Evolutionary conservation across 2,329 filamentous ascomycete species (phyloP), one percentile per base, ranked within the genome.

Genomic region (Ceratocystis cubensis): DNA sequence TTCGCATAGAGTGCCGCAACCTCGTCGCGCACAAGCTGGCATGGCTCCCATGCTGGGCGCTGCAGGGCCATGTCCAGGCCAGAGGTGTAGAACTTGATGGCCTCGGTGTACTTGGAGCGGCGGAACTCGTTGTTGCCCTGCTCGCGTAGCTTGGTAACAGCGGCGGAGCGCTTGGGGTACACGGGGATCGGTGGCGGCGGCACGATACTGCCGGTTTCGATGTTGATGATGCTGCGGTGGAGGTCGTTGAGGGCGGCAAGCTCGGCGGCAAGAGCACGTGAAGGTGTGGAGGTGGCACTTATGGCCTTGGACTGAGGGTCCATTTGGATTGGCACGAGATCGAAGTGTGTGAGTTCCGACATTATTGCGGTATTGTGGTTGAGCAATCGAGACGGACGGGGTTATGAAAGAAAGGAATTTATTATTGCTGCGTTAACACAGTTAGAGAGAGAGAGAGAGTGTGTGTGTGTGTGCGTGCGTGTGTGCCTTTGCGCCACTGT

Each of bases 111-210:
- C 71, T 85, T 82, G 71, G 82, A 82, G 76, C 93, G 92, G 76
- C 90, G 88, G 80, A 89, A 93, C 71, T 89, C 85, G 67, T 79
- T 79, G 79, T 96, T 96, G 72, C 91, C 93, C 67, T 83, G 83
- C 75, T 97, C 94, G 74, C 91, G 89, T 70, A 97, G 86, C 78
- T 97, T 97, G 77, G 81, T 84, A 76, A 99, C 88, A 74, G 92
- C 86, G 45, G 89, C 91, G 70, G 84, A 87, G 73, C 93, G 90
- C 79, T 96, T 96, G 64, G 91, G 92, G 80, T 96, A 95, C 69
- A 96, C 87, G 68, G 92, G 92, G 53, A 96, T 82, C 0, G 94
- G 94, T 0, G 93, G 88, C 4, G 92, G 91, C 0, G 93, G 93
- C 22, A 91, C 80, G 61, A 78, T 81, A 68, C 84, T 81, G 5